These are phyloP conservation scores for Zarea fungicola DNA, from an alignment of 2,329 filamentous ascomycete species.

Conservation along the genomic window DNA sequence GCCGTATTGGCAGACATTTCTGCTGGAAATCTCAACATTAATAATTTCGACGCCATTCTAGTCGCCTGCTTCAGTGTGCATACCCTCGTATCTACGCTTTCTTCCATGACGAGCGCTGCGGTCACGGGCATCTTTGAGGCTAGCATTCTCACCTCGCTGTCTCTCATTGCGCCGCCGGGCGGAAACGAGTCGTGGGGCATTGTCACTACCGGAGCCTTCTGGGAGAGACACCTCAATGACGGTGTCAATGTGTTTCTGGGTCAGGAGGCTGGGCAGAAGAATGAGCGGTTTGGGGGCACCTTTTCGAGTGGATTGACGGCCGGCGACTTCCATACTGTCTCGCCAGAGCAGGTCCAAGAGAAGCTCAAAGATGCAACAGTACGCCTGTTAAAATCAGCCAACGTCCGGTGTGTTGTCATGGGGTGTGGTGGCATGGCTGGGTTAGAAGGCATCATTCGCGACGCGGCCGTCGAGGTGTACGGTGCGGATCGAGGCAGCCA, in stretches of 20 bases:
- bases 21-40: constrained; percentile 29
- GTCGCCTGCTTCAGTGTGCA: constrained; percentile 88
- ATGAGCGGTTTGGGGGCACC: constrained; percentile 66
- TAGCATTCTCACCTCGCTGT: constrained; percentile 61
- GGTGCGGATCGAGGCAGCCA: constrained; percentile 50
- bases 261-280: constrained; percentile 27
- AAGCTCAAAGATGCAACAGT: constrained; percentile 67
- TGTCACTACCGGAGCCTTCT: constrained; percentile 79
- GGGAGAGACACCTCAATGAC: constrained; percentile 65
- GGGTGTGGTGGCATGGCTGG: constrained; percentile 92
- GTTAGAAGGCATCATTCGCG: constrained; percentile 69
- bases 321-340: constrained; percentile 68
- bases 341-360: constrained; percentile 56
- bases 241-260: constrained; percentile 65
- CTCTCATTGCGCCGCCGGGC: constrained; percentile 31
- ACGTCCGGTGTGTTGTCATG: constrained; percentile 67
- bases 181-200: constrained; percentile 65
- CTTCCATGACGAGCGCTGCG: constrained; percentile 25
- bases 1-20: constrained; percentile 55
- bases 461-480: constrained; percentile 59
- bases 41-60: constrained; percentile 67
- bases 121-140: constrained; percentile 78
- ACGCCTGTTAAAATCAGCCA: constrained; percentile 51
- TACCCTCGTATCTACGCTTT: constrained; percentile 61
- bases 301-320: constrained; percentile 78